A percentile compares a stretch with the other conserved stretches of the same genome.
These are phyloP conservation scores for Persicaria tinctoria DNA, from an alignment of 148 eudicot species.

Conservation along the genomic window DNA sequence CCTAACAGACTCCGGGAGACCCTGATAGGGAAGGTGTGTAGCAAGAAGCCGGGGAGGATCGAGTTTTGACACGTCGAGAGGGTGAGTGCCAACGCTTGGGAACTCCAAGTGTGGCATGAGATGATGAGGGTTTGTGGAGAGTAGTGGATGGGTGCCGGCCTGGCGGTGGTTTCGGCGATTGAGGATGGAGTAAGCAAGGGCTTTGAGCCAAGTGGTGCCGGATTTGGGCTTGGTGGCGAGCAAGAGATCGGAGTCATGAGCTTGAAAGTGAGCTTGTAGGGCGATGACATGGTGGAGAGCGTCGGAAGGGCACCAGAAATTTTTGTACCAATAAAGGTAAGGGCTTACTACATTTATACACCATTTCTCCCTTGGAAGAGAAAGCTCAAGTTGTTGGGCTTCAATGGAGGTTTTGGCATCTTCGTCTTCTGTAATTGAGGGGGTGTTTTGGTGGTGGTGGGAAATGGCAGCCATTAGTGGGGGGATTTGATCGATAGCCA, in stretches of 20 bases:
- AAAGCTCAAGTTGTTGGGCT: no score
- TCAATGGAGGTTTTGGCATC: no score
- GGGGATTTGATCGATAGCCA: no score
- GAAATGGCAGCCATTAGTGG: no score
- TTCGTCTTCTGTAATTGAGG: no score
- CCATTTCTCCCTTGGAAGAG: slow-evolving; percentile 1
- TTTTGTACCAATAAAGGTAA: slow-evolving; percentile 14
- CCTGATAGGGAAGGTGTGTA: slow-evolving; percentile 3
- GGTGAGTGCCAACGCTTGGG: neutral
- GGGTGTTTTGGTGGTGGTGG: no score
- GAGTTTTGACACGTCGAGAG: neutral
- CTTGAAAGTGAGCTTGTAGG: slow-evolving; percentile 11
- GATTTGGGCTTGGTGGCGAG: slow-evolving; percentile 10
- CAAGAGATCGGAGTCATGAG: slow-evolving; percentile 12
- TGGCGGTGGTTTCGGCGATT: neutral
- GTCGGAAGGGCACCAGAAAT: slow-evolving; percentile 19
- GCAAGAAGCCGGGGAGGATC: slow-evolving; percentile 5
- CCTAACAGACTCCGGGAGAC: neutral
- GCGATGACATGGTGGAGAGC: neutral
- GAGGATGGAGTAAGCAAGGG: slow-evolving; percentile 1
- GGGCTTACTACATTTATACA: neutral
- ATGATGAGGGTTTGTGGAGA: neutral
- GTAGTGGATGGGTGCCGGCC: neutral
- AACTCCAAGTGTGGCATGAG: neutral
- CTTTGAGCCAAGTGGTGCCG: slow-evolving; percentile 13